Percentiles rank a stretch among this genome's conserved stretches.
phyloP scores from a whole-genome alignment of 208 protist genomes.

The Trypanosoma mega region DNA sequence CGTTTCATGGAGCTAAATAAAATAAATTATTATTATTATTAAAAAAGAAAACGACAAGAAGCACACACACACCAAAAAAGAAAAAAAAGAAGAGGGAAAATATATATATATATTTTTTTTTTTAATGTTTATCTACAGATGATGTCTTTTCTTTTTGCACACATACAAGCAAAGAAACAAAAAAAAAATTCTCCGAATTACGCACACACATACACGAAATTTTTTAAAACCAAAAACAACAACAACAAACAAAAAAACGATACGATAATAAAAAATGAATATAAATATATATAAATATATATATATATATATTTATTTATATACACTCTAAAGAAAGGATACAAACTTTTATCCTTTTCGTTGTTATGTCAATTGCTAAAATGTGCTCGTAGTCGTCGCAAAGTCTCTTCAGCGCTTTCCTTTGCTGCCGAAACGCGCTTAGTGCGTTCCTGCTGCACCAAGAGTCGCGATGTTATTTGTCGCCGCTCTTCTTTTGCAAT shows the following conservation, averaged over 20 bases:
- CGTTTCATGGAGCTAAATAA: constrained; percentile 16
- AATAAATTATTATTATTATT: constrained; percentile 11
- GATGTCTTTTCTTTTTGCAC: neutral
- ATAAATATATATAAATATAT: too few species aligned
- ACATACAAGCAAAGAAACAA: neutral
- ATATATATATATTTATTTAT: too few species aligned
- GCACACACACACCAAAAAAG: neutral
- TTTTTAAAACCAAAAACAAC: too few species aligned
- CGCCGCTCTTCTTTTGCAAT: neutral
- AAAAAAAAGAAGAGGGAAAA: neutral
- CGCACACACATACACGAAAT: too few species aligned
- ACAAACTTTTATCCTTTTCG: too few species aligned
- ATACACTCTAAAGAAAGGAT: too few species aligned
- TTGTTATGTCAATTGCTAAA: neutral
- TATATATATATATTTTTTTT: neutral
- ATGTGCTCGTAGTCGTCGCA: constrained; percentile 6
- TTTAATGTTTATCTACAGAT: too few species aligned
- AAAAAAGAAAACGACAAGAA: neutral
- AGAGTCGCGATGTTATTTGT: neutral
- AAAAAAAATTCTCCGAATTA: too few species aligned
- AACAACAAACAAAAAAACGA: neutral
- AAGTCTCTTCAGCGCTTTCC: neutral
- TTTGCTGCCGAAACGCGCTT: neutral
- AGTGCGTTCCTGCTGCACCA: constrained; percentile 12
- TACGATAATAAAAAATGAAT: too few species aligned